Percentiles rank a stretch among this genome's conserved stretches.
phyloP scores from a whole-genome alignment of 2,329 filamentous ascomycete genomes.

The Hypomyces rosellus region DNA sequence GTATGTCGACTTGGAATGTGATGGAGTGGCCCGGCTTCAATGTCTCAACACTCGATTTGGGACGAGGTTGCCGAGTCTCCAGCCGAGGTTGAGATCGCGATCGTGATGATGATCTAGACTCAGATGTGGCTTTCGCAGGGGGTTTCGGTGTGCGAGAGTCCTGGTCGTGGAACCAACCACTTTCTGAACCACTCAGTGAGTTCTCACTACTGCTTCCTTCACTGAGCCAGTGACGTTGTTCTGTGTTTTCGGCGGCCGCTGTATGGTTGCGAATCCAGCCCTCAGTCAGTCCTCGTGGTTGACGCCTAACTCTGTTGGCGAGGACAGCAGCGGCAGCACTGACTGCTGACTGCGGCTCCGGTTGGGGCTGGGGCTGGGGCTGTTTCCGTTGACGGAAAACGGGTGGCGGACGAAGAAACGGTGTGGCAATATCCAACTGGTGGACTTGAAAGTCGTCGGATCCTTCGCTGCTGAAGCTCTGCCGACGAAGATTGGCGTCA shows the following conservation, averaged over 20 bases:
- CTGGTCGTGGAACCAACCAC: slow-evolving; percentile 46
- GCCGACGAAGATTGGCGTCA: slow-evolving; percentile 44
- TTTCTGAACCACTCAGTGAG: slow-evolving; percentile 62
- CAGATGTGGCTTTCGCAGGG: slow-evolving; percentile 15
- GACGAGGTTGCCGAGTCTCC: slow-evolving; percentile 35
- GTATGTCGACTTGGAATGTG: slow-evolving; percentile 22
- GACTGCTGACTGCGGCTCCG: slow-evolving; percentile 26
- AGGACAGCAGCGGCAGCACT: slow-evolving; percentile 57
- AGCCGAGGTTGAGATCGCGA: background rate
- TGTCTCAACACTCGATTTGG: slow-evolving; percentile 52
- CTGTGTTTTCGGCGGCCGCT: slow-evolving; percentile 60
- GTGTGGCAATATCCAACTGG: slow-evolving; percentile 55
- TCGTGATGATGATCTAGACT: slow-evolving; percentile 17
- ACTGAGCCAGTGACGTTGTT: slow-evolving; percentile 77
- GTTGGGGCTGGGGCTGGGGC: slow-evolving; percentile 9
- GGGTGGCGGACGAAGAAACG: slow-evolving; percentile 53
- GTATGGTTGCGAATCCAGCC: slow-evolving; percentile 84
- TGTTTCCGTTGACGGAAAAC: slow-evolving; percentile 24
- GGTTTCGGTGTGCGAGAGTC: slow-evolving; percentile 44
- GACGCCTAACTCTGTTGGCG: slow-evolving; percentile 55
- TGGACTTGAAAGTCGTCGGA: slow-evolving; percentile 56
- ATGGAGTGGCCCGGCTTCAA: slow-evolving; percentile 33
- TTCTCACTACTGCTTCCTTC: slow-evolving; percentile 65
- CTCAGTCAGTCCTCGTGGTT: slow-evolving; percentile 62
- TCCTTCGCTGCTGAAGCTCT: slow-evolving; percentile 51